These are phyloP conservation scores for Trichoderma sp. DNA, from an alignment of 2,329 filamentous ascomycete species.

Conservation along the genomic window DNA sequence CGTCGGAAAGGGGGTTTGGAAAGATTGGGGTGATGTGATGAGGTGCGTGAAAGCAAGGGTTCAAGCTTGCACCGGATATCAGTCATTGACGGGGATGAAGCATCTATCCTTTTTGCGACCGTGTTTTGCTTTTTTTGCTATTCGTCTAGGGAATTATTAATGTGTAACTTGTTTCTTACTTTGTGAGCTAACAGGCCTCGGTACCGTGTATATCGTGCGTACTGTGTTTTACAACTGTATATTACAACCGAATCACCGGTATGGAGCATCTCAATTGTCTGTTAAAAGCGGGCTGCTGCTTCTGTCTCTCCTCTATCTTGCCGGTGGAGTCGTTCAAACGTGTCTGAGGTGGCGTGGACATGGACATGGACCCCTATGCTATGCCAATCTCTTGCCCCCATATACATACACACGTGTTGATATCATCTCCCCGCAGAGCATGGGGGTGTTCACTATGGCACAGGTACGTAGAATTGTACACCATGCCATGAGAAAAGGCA, in stretches of 20 bases:
- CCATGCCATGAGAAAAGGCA: not conserved
- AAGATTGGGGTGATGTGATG: not conserved
- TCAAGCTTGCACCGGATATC: not conserved
- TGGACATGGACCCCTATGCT: not conserved
- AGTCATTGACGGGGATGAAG: not conserved
- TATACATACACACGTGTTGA: not conserved
- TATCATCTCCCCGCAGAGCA: not conserved
- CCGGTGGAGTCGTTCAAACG: slow-evolving; percentile 3
- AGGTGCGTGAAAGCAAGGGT: not conserved
- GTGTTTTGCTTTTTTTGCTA: not conserved
- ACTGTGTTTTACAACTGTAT: not conserved
- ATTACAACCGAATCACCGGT: not conserved
- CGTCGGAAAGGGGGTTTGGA: not conserved
- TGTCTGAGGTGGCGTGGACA: not conserved
- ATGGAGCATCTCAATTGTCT: not conserved
- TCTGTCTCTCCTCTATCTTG: not conserved
- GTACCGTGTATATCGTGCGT: not conserved
- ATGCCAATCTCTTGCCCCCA: not conserved
- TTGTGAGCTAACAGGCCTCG: not conserved
- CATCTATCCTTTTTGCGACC: not conserved
- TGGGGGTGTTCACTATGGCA: not conserved
- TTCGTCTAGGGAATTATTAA: not conserved
- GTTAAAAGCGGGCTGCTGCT: not conserved
- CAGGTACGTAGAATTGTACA: not conserved
- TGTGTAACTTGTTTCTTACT: not conserved